phyloP scores from a whole-genome alignment of 2,329 filamentous ascomycete genomes.

The Neofusicoccum kwambonambiense region DNA sequence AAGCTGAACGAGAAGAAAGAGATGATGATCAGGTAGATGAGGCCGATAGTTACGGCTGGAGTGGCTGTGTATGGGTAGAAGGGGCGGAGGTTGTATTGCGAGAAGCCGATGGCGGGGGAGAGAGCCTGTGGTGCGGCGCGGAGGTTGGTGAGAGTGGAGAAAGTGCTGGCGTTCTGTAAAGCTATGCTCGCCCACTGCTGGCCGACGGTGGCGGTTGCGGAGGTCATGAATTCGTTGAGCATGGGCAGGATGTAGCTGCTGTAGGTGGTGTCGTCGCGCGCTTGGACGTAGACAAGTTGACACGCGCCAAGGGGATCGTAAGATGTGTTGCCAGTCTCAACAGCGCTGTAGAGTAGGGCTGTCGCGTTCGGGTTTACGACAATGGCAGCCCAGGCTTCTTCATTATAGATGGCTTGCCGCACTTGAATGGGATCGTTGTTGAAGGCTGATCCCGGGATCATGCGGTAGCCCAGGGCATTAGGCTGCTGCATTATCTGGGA shows the following conservation, averaged over 20 bases:
- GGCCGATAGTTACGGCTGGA: constrained; percentile 60
- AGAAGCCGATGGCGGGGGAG: constrained; percentile 57
- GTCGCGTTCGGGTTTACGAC: constrained; percentile 64
- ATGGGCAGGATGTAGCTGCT: constrained; percentile 55
- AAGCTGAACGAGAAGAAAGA: constrained; percentile 67
- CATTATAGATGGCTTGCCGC: constrained; percentile 59
- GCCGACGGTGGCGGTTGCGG: constrained; percentile 51
- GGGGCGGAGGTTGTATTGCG: constrained; percentile 57
- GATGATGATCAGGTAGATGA: constrained; percentile 67
- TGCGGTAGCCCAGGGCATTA: constrained; percentile 50
- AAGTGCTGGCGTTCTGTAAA: constrained; percentile 43
- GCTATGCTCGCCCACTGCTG: constrained; percentile 43
- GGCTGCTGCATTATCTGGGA: constrained; percentile 42
- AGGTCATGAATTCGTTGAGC: constrained; percentile 47
- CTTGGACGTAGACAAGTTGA: constrained; percentile 56
- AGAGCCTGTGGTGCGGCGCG: constrained; percentile 53
- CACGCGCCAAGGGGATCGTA: constrained; percentile 61
- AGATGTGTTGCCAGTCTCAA: constrained; percentile 54
- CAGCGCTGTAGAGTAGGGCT: constrained; percentile 54
- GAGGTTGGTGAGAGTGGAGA: constrained; percentile 43
- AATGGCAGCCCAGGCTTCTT: constrained; percentile 60
- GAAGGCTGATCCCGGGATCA: constrained; percentile 52
- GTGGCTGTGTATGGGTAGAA: constrained; percentile 56
- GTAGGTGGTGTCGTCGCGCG: constrained; percentile 57
- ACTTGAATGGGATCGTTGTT: constrained; percentile 57